Evolutionary conservation across 352 stramenopile species (phyloP), one percentile per base, ranked within the genome.

Genomic region (Pythium scleroteichum): DNA sequence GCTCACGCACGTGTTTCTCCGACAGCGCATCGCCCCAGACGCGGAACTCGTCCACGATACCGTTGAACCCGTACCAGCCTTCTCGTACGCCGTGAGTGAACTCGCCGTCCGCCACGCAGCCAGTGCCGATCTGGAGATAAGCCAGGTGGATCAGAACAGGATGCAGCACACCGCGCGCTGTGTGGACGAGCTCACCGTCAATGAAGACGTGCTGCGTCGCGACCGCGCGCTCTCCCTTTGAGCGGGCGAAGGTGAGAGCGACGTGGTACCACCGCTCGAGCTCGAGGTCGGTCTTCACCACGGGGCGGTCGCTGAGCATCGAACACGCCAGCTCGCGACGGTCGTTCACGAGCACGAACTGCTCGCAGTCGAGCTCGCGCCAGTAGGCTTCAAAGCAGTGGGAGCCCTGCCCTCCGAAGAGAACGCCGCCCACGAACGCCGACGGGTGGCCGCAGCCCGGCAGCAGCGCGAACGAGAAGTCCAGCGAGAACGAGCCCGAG

Each of bases 311-410:
- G 13, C 16, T 6, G 24, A 62, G 1, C 10, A 60, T 42, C 3
- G 63, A 62, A 51, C 56, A 70, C 45, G 29, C 61, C 26, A 70
- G 57, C n/a, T 62, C 58, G 20, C 50, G 17, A 4, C 53, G 3
- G 12, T 44, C 9, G 47, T 66, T 51, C 26, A 66, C 27, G 44
- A 41, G 39, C 2, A 58, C 46, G 23, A 66, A 50, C 22, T 53
- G 50, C 10, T 42, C 9, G 13, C 29, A 35, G 29, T 35, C 29
- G 29, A 35, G 29, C 29, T 35, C 3, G 7, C 41, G 17, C 19
- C 27, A 38, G 1, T 19, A 17, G 3, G 29, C 29, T 10, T 24
- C 26, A 0, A 12, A 17, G 16, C 23, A 41, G 9, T 17, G 14
- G 24, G 17, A 4, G 0, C 8, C 38, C 24, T 59, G 52, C 2